These are phyloP conservation scores for Casuarina cunninghamiana DNA, from an alignment of 306 rosid species.

Conservation along the genomic window DNA sequence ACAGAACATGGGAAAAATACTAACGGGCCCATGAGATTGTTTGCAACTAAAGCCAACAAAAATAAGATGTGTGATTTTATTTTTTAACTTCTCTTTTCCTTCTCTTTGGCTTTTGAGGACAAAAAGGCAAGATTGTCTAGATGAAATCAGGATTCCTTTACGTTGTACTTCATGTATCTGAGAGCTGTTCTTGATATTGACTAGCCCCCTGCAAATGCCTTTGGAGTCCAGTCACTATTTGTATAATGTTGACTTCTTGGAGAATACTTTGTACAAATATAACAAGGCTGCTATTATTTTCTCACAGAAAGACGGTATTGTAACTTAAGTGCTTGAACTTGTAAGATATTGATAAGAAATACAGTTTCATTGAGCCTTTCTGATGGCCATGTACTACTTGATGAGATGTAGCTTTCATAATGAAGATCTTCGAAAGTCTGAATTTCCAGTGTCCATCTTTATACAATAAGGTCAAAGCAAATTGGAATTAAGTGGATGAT, in stretches of 20 bases:
- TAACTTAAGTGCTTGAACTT: conserved; percentile 39
- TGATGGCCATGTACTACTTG: not conserved
- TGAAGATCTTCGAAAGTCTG: not conserved
- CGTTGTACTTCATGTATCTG: conserved; percentile 29
- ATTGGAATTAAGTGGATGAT: not conserved
- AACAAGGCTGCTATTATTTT: conserved; percentile 47
- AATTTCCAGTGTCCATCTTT: no score
- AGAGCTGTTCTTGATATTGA: conserved; percentile 43
- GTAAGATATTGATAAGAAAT: conserved; percentile 35
- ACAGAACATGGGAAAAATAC: conserved; percentile 73
- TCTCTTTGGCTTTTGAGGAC: conserved; percentile 35
- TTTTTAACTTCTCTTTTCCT: conserved; percentile 11
- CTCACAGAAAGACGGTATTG: conserved; percentile 40
- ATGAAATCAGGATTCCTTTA: conserved; percentile 36
- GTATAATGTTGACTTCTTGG: conserved; percentile 47
- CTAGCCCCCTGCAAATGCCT: conserved; percentile 39
- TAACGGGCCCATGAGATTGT: conserved; percentile 76
- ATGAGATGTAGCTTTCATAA: not conserved
- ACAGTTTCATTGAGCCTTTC: conserved; percentile 12
- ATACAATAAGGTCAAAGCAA: not conserved
- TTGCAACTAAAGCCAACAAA: conserved; percentile 9
- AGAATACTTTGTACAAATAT: conserved; percentile 57
- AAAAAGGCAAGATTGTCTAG: conserved; percentile 36
- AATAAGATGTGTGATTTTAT: conserved; percentile 29
- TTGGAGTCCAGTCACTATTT: conserved; percentile 45